Base-by-base conservation (phyloP, 1,284 basidiomycete genomes). In the Flammula alnicola region DNA sequence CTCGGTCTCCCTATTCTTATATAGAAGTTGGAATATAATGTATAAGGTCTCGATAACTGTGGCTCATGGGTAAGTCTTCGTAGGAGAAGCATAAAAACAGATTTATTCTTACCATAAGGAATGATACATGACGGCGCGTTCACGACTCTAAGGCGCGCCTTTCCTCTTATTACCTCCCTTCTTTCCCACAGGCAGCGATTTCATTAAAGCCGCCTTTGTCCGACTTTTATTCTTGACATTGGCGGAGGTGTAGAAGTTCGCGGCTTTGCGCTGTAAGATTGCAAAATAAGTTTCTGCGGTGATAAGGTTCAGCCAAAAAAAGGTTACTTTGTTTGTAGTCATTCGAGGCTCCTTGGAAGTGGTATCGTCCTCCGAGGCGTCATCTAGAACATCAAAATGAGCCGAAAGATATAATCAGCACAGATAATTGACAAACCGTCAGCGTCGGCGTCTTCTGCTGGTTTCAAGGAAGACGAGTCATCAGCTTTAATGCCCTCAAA, bases 191-290 rank as follows among this genome's bases (percentile, higher is more conserved):
- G 77, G 74, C 25, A 80, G 64, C 14, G 75, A 72, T 60, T 77
- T 81, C 68, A 86, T 70, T 41, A 86, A 59, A 14, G 78, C 75
- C 12, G 80, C 76, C 60, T 86, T 87, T 42, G 71, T 69, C 30
- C 88, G 80, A 55, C 82, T 94, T 67, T 88, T 91, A 73, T 94
- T 95, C 76, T 95, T 95, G 63, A 95, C 92, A 62, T 95, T 95
- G 2, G 89, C 81, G 39, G 67, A 78, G 5, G 88, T 85, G 74
- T 93, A 98, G 77, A 95, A 99, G 75, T 98, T 98, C 51, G 81
- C 80, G 12, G 92, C 84, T 72, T 93, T 95, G 75, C 86, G 88
- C 89, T 91, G 61, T 20, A 36, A 33, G 39, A 32, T 33, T 48
- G 47, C 36, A 38, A 40, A 45, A 47, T 42, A 31, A 58, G 42